Conservation (phyloP, 2,329 filamentous ascomycete genomes). For the Moelleriella libera region DNA sequence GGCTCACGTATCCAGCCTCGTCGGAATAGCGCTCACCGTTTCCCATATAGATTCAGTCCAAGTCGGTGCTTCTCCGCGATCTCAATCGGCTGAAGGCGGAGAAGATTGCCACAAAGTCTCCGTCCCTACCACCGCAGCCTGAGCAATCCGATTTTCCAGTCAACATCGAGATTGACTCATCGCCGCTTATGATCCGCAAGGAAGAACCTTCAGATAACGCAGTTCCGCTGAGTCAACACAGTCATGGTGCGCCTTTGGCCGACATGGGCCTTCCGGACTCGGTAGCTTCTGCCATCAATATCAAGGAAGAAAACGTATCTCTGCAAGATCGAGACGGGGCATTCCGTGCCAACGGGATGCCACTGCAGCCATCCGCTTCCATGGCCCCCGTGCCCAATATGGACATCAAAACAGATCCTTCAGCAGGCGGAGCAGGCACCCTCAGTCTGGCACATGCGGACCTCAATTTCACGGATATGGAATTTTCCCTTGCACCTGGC, state of each 20-base stretch:
- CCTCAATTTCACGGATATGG: constrained; percentile 41
- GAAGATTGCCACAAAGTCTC: constrained; percentile 9
- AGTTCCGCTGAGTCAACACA: constrained; percentile 4
- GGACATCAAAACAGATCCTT: constrained; percentile 11
- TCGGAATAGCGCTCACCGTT: not conserved
- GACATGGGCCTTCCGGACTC: constrained; percentile 35
- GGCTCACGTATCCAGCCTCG: not conserved
- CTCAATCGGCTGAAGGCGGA: constrained; percentile 24
- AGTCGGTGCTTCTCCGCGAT: constrained; percentile 40
- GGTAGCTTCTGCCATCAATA: constrained; percentile 5
- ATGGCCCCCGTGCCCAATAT: constrained; percentile 14
- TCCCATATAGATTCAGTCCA: constrained; percentile 25
- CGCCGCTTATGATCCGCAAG: constrained; percentile 12
- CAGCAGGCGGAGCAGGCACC: constrained; percentile 6
- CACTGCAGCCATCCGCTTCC: constrained; percentile 10
- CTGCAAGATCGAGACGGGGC: not conserved
- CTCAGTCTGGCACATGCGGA: constrained; percentile 16
- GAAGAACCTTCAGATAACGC: constrained; percentile 20
- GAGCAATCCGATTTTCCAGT: constrained; percentile 19
- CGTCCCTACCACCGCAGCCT: constrained; percentile 5
- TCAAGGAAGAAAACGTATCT: constrained; percentile 10
- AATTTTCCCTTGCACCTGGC: constrained; percentile 35
- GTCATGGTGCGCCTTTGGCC: constrained; percentile 34
- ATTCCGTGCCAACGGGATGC: constrained; percentile 9
- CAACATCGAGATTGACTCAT: constrained; percentile 21